Evolutionary conservation across 2,329 filamentous ascomycete genomes (phyloP).

Genomic region (Phialophora tarda): DNA sequence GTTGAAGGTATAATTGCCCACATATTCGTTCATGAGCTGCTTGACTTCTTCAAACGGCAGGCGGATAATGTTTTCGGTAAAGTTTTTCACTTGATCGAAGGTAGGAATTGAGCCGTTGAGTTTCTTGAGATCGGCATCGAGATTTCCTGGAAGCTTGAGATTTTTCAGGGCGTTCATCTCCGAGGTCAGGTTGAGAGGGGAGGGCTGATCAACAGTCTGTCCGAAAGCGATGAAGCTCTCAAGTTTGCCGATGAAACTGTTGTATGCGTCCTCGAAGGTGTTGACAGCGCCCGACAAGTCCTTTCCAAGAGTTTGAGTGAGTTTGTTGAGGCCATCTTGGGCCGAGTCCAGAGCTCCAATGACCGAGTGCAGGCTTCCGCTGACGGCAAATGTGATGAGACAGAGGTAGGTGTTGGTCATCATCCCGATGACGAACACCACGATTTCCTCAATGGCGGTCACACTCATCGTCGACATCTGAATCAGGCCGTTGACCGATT

Average conservation of each 20-base stretch:
- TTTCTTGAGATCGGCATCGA: slow-evolving; percentile 71
- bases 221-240: slow-evolving; percentile 48
- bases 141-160: slow-evolving; percentile 70
- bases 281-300: slow-evolving; percentile 51
- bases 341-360: slow-evolving; percentile 66
- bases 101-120: slow-evolving; percentile 81
- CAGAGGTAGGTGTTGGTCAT: slow-evolving; percentile 89
- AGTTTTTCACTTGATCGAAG: slow-evolving; percentile 82
- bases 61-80: slow-evolving; percentile 75
- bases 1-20: slow-evolving; percentile 79
- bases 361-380: slow-evolving; percentile 76
- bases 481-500: slow-evolving; percentile 79
- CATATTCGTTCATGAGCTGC: slow-evolving; percentile 70
- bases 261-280: slow-evolving; percentile 62
- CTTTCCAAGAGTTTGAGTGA: slow-evolving; percentile 52
- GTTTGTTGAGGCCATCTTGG: slow-evolving; percentile 64
- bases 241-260: slow-evolving; percentile 60
- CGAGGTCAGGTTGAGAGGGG: slow-evolving; percentile 67
- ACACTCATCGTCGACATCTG: slow-evolving; percentile 77
- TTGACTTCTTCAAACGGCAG: slow-evolving; percentile 83
- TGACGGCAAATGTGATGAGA: slow-evolving; percentile 80
- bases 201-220: slow-evolving; percentile 55
- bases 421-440: slow-evolving; percentile 91
- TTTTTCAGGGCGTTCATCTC: slow-evolving; percentile 70
- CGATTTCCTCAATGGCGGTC: slow-evolving; percentile 81